Conservation (phyloP, 225 moss, liverwort and hornwort species). For the Ulota crispa region DNA sequence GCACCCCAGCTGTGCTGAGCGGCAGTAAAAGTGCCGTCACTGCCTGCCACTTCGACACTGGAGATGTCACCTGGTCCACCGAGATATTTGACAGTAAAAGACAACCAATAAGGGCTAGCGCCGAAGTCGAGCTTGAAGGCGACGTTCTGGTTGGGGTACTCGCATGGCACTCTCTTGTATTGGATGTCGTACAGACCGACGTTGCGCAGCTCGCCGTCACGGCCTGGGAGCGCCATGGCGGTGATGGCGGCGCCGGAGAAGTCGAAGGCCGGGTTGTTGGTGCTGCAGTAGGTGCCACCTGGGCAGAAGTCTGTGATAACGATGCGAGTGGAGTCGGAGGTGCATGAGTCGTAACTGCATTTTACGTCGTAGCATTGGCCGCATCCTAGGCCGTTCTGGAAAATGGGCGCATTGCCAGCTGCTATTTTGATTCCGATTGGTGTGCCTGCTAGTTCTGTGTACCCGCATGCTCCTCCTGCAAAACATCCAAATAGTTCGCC, state of each 20-base stretch:
- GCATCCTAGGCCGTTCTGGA: slow-evolving; percentile 23
- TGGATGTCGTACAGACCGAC: slow-evolving; percentile 33
- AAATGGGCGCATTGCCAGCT: slow-evolving; percentile 21
- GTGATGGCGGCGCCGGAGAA: slow-evolving; percentile 34
- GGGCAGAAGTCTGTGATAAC: slow-evolving; percentile 46
- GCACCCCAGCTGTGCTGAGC: slow-evolving; percentile 43
- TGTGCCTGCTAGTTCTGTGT: slow-evolving; percentile 26
- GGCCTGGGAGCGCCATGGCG: slow-evolving; percentile 29
- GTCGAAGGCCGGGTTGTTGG: slow-evolving; percentile 29
- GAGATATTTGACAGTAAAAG: slow-evolving; percentile 36
- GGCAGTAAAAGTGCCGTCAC: slow-evolving; percentile 22
- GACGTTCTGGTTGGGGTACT: slow-evolving; percentile 37
- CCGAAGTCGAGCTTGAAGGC: slow-evolving; percentile 34
- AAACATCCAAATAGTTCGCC: too few relatives aligned
- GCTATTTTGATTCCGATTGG: slow-evolving; percentile 24
- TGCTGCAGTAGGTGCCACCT: slow-evolving; percentile 57
- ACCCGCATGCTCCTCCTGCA: slow-evolving; percentile 48
- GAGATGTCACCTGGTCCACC: slow-evolving; percentile 29
- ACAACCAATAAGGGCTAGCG: slow-evolving; percentile 21
- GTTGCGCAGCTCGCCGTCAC: slow-evolving; percentile 25
- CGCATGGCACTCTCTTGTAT: slow-evolving; percentile 44
- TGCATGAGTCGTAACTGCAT: slow-evolving; percentile 43
- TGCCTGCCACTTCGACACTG: slow-evolving; percentile 43
- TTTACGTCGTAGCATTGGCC: slow-evolving; percentile 42
- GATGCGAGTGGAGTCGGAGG: slow-evolving; percentile 19